Base-by-base conservation (phyloP, 116 monocot species). In the Zostera marina region DNA sequence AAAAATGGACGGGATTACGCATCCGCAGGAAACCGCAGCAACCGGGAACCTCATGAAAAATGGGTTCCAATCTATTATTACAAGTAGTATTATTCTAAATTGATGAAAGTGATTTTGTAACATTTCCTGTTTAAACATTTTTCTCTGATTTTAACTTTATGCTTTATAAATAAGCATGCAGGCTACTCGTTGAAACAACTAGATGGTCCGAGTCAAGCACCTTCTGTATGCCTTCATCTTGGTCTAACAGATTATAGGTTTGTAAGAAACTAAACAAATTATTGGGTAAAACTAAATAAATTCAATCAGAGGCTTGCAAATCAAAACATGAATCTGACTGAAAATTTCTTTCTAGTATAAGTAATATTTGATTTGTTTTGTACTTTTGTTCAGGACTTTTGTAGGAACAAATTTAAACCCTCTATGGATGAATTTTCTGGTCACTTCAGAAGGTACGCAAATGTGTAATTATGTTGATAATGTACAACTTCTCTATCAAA, bases 171-270 rank as follows among this genome's bases (percentile, higher is more conserved):
- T 20, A 59, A 94, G 94, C 88, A 94, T 74, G 88, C 68, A 15
- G 94, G 88, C 19, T 44, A 76, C 68, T 25, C 64, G 22, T 52
- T 75, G 21, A 66, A 77, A 49, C 22, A 66, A 47, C 52, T 41
- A 10, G 68, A 67, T 63, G 77, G 54, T 2, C 43, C 59, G 10
- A 53, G 53, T 14, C 19, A 72, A 64, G 68, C 64, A 13, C 65
- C 59, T 45, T 77, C 79, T 53, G 56, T 88, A 44, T 82, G 88
- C 59, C 88, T 94, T 75, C 79, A 84, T 46, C 66, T 94, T 68
- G 94, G 94, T 67, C 70, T 94, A 60, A 94, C 88, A 52, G 88
- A 94, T 73, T 94, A 94, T 60, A 88, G 94, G 94, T 94, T 43
- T n/a, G n/a, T 12, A 14, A 15, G 20, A 14, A 4, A 45, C 15